These are phyloP conservation scores for Allantophomopsis cytisporea DNA, from an alignment of 2,329 filamentous ascomycete species.

Conservation along the genomic window DNA sequence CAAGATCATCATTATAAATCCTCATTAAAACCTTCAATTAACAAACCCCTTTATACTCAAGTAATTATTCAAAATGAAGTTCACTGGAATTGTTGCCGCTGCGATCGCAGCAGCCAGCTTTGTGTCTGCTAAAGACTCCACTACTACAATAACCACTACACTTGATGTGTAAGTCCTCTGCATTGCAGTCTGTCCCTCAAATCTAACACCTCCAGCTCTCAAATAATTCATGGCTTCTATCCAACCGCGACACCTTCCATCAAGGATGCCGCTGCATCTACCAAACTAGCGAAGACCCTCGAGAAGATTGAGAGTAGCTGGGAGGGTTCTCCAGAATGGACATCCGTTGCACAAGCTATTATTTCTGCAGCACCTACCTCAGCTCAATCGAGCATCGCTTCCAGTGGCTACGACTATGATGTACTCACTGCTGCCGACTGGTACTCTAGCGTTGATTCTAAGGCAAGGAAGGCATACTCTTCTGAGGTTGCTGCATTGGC, in stretches of 20 bases:
- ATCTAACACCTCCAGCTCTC: conserved; percentile 2
- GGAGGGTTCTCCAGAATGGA: conserved; percentile 5
- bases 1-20: too few relatives aligned
- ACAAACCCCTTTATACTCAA: too few relatives aligned
- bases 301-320: conserved; percentile 6
- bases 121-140: background rate
- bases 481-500: conserved; percentile 5
- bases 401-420: conserved; percentile 4
- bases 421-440: conserved; percentile 6
- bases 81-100: background rate
- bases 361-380: conserved; percentile 7
- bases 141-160: background rate
- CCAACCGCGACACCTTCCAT: conserved; percentile 6
- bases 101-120: background rate
- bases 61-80: background rate
- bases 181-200: background rate
- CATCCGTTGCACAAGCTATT: conserved; percentile 8
- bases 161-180: background rate
- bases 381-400: conserved; percentile 3
- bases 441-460: conserved; percentile 10
- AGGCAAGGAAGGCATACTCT: conserved; percentile 7
- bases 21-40: too few relatives aligned
- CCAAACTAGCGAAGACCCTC: conserved; percentile 9
- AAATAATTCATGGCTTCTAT: conserved; percentile 10
- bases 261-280: conserved; percentile 6